Base-by-base conservation (phyloP, 139 green algal genomes). In the Coccomyxa sp. region DNA sequence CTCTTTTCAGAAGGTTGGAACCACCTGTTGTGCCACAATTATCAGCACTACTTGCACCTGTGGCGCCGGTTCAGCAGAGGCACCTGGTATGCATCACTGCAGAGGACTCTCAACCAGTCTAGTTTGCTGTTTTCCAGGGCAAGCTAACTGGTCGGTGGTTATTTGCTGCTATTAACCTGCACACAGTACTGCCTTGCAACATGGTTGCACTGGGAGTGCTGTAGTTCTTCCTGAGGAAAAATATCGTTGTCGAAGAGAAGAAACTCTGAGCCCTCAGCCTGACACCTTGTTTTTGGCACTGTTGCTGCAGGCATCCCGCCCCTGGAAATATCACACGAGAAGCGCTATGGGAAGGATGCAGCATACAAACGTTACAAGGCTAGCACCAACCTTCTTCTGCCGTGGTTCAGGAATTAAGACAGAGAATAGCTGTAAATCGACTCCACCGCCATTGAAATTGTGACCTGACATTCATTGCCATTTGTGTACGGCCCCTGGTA, bases 331-430 rank as follows among this genome's bases (percentile, higher is more conserved):
- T 31, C 16, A 21, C 83, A 83, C 25, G 14, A 67, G 13, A 80
- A 82, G 81, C 78, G 81, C 38, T 88, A 88, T 81, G 85, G 85
- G 25, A 66, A 71, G 15, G 59, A 83, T 38, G 66, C 77, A 17
- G 76, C 58, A 31, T 88, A 83, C 58, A 38, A 83, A 58, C 14
- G 31, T 1, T 85, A 88, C 81, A 76, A 66, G 23, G 77, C 67
- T 0, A 23, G 17, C 67, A 87, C 81, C 51, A 81, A 71, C 51
- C 23, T 71, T 23, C 57, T 80, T 15, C 30, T 80, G 17, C 76
- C 76, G 1, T 81, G 51, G 51, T 71, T 71, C 63, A 3, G 63
- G 63, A 25, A 71, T 25, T 9, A 71, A 71, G 21, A 25, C 63
- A 71, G 9, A 15, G 63, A 71, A 51, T 51, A 51, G 38, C 3